These are phyloP conservation scores for Lyophyllum shimeji DNA, from an alignment of 768 basidiomycete genomes.

Conservation along the genomic window DNA sequence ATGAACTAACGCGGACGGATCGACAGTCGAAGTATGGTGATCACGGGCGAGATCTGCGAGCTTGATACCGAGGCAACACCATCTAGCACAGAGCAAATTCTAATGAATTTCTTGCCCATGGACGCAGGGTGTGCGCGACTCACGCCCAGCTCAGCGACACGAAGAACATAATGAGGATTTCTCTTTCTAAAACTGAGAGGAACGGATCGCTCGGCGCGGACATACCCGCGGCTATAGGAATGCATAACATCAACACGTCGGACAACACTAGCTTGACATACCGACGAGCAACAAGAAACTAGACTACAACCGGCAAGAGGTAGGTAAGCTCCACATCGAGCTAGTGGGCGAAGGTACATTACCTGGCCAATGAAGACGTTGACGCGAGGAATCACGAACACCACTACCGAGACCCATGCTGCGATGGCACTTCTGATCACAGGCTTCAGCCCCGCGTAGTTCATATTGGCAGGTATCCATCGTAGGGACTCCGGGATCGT, in stretches of 20 bases:
- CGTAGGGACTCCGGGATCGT: conserved; percentile 31
- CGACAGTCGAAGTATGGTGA: conserved; percentile 37
- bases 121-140: conserved; percentile 22
- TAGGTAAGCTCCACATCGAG: not conserved
- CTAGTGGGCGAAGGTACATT: conserved; percentile 11
- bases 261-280: conserved; percentile 18
- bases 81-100: conserved; percentile 36
- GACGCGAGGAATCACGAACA: conserved; percentile 57
- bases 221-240: conserved; percentile 53
- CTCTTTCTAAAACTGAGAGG: conserved; percentile 65
- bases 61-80: conserved; percentile 65
- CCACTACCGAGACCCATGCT: conserved; percentile 58
- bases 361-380: conserved; percentile 59
- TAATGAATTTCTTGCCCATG: not conserved
- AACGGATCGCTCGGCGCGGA: conserved; percentile 72
- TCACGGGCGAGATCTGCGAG: conserved; percentile 57
- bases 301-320: conserved; percentile 38
- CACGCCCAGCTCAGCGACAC: conserved; percentile 59
- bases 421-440: conserved; percentile 60
- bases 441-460: conserved; percentile 60
- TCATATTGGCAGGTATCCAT: conserved; percentile 62
- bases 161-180: conserved; percentile 52
- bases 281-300: conserved; percentile 66
- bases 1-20: conserved; percentile 36
- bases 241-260: not conserved